phyloP scores from a whole-genome alignment of 1,284 basidiomycete species.

The Mycena sp. region DNA sequence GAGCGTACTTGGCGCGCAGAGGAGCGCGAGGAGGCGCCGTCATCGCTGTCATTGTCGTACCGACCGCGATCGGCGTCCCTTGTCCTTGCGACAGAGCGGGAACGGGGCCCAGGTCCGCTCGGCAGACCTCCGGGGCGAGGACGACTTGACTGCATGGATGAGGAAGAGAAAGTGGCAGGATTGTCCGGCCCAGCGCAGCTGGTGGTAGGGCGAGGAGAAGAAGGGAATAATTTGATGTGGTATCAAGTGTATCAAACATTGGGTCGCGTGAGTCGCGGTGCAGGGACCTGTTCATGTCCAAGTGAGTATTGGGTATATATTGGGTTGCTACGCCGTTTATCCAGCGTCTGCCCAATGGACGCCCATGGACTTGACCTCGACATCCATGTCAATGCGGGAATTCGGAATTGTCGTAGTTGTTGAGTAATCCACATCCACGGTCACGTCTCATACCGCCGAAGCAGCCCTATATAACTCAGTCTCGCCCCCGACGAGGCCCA shows the following conservation, averaged over 20 bases:
- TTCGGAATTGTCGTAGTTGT: conserved; percentile 15
- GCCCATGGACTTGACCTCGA: no score
- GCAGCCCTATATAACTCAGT: no score
- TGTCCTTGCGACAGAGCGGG: conserved; percentile 30
- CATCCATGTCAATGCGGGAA: no score
- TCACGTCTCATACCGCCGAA: no score
- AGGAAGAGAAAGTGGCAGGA: conserved; percentile 19
- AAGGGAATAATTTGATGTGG: conserved; percentile 1
- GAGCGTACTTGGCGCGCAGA: conserved; percentile 35
- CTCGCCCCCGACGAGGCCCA: no score
- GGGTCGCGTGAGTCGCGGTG: no score
- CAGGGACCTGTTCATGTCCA: no score
- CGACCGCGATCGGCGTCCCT: conserved; percentile 22
- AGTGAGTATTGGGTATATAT: no score
- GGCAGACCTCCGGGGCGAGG: conserved; percentile 36
- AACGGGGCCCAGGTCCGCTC: conserved; percentile 37
- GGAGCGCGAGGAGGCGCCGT: conserved; percentile 8
- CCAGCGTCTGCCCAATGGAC: no score
- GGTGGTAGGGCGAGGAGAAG: conserved; percentile 16
- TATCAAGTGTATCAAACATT: no score
- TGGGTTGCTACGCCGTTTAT: no score
- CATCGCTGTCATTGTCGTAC: conserved; percentile 26
- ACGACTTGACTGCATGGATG: conserved; percentile 26
- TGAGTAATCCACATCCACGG: no score
- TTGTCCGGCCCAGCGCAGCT: conserved; percentile 38